Conservation (phyloP, 306 rosid species). For the Prunus fruticosa region DNA sequence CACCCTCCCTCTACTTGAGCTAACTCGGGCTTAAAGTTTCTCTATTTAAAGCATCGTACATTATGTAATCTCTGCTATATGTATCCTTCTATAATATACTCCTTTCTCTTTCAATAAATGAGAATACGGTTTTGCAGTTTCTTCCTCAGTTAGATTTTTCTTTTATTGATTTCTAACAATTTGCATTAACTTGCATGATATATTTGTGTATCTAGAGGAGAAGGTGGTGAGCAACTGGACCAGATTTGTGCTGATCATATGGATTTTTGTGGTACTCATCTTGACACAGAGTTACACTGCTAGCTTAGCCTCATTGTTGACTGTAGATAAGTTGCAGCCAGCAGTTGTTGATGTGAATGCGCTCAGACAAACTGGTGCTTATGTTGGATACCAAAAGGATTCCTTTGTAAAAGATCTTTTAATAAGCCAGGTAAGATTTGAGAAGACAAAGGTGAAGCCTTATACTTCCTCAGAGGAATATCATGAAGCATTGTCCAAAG, state of each 20-base stretch:
- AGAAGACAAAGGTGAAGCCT: not conserved
- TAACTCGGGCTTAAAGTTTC: too few relatives aligned
- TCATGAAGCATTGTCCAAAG: conserved; percentile 16
- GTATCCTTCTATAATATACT: too few relatives aligned
- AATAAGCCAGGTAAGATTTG: not conserved
- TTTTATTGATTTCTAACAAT: too few relatives aligned
- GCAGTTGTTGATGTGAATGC: conserved; percentile 9
- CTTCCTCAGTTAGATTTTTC: too few relatives aligned
- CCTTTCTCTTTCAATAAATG: too few relatives aligned
- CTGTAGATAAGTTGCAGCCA: conserved; percentile 30
- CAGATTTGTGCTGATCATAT: conserved; percentile 31
- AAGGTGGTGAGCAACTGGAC: conserved; percentile 28
- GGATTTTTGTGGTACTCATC: conserved; percentile 18
- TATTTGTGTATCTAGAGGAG: conserved; percentile 7
- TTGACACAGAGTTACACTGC: conserved; percentile 37
- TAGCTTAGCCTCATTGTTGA: conserved; percentile 30
- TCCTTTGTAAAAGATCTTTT: conserved; percentile 8
- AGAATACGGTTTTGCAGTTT: too few relatives aligned
- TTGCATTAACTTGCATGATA: too few relatives aligned
- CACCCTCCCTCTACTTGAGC: too few relatives aligned
- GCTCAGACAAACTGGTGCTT: conserved; percentile 8
- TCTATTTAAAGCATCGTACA: too few relatives aligned
- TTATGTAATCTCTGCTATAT: too few relatives aligned
- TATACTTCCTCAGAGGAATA: not conserved
- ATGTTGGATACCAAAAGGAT: conserved; percentile 13